Evolutionary conservation across 176 grass and related monocot genomes (phyloP).

Genomic region (Guadua angustifolia): DNA sequence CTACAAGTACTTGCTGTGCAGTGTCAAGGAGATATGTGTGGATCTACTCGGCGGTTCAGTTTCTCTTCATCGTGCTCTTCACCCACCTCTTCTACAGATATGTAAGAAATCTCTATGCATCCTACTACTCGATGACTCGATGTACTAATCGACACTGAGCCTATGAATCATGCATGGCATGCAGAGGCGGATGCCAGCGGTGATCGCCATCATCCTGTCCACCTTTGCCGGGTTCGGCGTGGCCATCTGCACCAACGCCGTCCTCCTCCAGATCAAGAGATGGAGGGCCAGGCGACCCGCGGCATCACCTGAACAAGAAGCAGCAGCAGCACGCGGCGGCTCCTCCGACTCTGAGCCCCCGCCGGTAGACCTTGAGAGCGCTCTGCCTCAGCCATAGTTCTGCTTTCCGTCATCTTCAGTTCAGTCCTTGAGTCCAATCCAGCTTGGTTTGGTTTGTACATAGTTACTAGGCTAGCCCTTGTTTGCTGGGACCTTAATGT

Average conservation of each 20-base stretch:
- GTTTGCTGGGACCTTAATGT: not conserved
- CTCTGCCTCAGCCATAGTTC: conserved; percentile 25
- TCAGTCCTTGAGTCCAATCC: not conserved
- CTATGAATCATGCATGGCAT: not conserved
- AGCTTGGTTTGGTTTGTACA: not conserved
- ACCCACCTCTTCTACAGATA: conserved; percentile 63
- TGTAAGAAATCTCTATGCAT: not conserved
- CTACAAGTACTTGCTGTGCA: not conserved
- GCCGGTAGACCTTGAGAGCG: conserved; percentile 13
- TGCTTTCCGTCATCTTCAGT: not conserved
- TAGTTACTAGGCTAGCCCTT: too few species aligned
- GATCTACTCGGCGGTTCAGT: conserved; percentile 54
- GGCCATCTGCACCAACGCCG: conserved; percentile 43
- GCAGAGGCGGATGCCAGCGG: conserved; percentile 44
- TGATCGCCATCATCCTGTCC: conserved; percentile 63
- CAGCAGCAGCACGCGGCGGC: too few species aligned
- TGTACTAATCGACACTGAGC: too few species aligned
- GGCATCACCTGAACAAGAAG: not conserved
- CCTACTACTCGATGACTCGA: too few species aligned
- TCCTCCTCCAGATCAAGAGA: conserved; percentile 41
- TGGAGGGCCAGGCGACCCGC: conserved; percentile 37
- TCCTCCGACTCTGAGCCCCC: not conserved
- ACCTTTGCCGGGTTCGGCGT: conserved; percentile 59
- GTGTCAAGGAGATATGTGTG: conserved; percentile 42
- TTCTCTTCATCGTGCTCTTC: conserved; percentile 58